Evolutionary conservation across 352 stramenopile genomes (phyloP).

Genomic region (Phytophthora ramorum): DNA sequence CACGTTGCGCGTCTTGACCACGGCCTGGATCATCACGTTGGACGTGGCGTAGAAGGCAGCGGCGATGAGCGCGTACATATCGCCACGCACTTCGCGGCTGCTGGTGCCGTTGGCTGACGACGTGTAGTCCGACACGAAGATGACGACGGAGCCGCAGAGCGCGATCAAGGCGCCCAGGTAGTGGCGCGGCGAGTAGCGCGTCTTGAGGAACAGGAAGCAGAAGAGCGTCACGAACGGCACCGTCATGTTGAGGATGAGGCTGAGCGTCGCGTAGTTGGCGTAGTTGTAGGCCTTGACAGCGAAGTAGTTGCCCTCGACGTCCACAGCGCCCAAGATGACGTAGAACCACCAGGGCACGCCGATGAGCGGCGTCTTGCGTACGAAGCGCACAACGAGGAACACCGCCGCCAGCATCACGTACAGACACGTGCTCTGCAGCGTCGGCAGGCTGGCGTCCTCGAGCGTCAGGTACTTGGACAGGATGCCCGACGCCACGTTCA

Average conservation of each 20-base stretch:
- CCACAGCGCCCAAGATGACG: slow-evolving; percentile 57
- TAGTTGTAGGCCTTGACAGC: slow-evolving; percentile 76
- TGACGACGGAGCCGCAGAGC: slow-evolving; percentile 54
- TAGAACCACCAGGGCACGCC: slow-evolving; percentile 68
- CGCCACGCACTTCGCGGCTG: slow-evolving; percentile 53
- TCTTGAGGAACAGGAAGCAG: slow-evolving; percentile 75
- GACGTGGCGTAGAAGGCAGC: slow-evolving; percentile 68
- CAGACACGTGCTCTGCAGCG: slow-evolving; percentile 66
- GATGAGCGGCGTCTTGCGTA: slow-evolving; percentile 41
- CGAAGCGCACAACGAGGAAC: slow-evolving; percentile 51
- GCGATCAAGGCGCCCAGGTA: slow-evolving; percentile 55
- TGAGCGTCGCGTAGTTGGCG: slow-evolving; percentile 72
- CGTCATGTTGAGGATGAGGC: slow-evolving; percentile 73
- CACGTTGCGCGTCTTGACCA: slow-evolving; percentile 65
- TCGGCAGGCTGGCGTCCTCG: slow-evolving; percentile 56
- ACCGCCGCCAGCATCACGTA: slow-evolving; percentile 61
- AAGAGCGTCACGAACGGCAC: slow-evolving; percentile 75
- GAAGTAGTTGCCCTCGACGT: slow-evolving; percentile 82
- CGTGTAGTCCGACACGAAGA: slow-evolving; percentile 68
- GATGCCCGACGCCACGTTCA: slow-evolving; percentile 62
- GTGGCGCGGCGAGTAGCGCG: slow-evolving; percentile 62
- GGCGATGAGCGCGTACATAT: slow-evolving; percentile 70
- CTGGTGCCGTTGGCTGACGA: slow-evolving; percentile 46
- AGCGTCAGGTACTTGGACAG: slow-evolving; percentile 68
- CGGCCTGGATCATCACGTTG: slow-evolving; percentile 78